A percentile compares a stretch with the other conserved stretches of the same genome.
phyloP scores from a whole-genome alignment of 352 stramenopile species.

The Bremia lactucae region DNA sequence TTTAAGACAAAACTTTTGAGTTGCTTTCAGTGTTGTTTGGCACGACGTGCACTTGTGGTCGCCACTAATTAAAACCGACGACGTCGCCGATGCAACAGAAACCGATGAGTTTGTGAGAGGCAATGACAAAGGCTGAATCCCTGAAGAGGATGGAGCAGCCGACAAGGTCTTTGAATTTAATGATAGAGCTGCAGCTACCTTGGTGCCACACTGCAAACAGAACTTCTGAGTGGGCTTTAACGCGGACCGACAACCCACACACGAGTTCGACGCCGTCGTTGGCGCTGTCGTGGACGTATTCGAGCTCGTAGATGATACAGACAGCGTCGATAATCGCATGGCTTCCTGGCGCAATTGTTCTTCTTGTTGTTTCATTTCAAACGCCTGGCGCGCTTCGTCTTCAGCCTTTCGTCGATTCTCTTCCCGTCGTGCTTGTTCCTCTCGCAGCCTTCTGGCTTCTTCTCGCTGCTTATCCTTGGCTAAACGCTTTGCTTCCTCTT shows the following conservation, averaged over 20 bases:
- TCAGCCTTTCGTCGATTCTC: slow-evolving; percentile 49
- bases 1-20: slow-evolving; percentile 76
- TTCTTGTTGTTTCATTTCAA: slow-evolving; percentile 53
- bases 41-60: slow-evolving; percentile 33
- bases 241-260: slow-evolving; percentile 11
- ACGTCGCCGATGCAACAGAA: slow-evolving; percentile 22
- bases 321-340: slow-evolving; percentile 30
- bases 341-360: slow-evolving; percentile 48
- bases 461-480: slow-evolving; percentile 36
- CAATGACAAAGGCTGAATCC: slow-evolving; percentile 14
- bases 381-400: slow-evolving; percentile 43
- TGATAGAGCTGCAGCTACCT: slow-evolving; percentile 7
- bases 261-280: slow-evolving; percentile 8
- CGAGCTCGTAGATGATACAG: slow-evolving; percentile 9
- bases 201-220: slow-evolving; percentile 54
- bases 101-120: slow-evolving; percentile 16
- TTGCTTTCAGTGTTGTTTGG: slow-evolving; percentile 35
- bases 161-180: neutral
- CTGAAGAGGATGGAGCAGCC: slow-evolving; percentile 5
- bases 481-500: slow-evolving; percentile 38
- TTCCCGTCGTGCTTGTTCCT: slow-evolving; percentile 50
- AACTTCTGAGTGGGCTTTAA: slow-evolving; percentile 48
- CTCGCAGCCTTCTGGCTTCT: slow-evolving; percentile 37
- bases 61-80: slow-evolving; percentile 12
- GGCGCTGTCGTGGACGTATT: slow-evolving; percentile 3